Conservation (phyloP, 331 rosid genomes). For the Pyracantha coccinea region DNA sequence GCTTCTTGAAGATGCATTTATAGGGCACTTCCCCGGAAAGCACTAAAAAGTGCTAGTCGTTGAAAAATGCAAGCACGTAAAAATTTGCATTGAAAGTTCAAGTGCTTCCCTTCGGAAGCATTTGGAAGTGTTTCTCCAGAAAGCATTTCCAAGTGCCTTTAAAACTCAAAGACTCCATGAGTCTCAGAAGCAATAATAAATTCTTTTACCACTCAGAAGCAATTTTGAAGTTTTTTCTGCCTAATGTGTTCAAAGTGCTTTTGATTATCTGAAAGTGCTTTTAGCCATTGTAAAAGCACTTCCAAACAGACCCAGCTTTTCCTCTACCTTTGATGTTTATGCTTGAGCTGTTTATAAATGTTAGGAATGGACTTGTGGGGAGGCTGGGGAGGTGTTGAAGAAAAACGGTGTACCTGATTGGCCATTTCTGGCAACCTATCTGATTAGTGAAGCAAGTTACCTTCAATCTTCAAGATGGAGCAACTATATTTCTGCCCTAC, state of each 20-base stretch:
- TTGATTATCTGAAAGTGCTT: background rate
- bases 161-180: too few relatives aligned
- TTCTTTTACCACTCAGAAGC: background rate
- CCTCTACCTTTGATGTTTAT: too few relatives aligned
- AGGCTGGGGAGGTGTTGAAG: slow-evolving; percentile 69
- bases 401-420: slow-evolving; percentile 78
- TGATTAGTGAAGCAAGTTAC: slow-evolving; percentile 84
- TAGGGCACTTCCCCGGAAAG: too few relatives aligned
- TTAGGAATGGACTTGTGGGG: slow-evolving; percentile 70
- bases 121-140: background rate
- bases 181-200: too few relatives aligned
- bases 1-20: too few relatives aligned
- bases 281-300: too few relatives aligned
- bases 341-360: background rate
- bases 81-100: too few relatives aligned
- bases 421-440: slow-evolving; percentile 88
- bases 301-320: too few relatives aligned
- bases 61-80: too few relatives aligned
- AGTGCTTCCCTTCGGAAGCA: background rate
- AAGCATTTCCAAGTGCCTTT: background rate
- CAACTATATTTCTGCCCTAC: slow-evolving; percentile 84
- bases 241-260: background rate
- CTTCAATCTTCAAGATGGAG: slow-evolving; percentile 83
- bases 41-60: too few relatives aligned
- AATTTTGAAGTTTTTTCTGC: background rate